A percentile compares a stretch with the other conserved stretches of the same genome.
phyloP scores from a whole-genome alignment of 495 filamentous ascomycete genomes.

The Bryoglossum gracile region DNA sequence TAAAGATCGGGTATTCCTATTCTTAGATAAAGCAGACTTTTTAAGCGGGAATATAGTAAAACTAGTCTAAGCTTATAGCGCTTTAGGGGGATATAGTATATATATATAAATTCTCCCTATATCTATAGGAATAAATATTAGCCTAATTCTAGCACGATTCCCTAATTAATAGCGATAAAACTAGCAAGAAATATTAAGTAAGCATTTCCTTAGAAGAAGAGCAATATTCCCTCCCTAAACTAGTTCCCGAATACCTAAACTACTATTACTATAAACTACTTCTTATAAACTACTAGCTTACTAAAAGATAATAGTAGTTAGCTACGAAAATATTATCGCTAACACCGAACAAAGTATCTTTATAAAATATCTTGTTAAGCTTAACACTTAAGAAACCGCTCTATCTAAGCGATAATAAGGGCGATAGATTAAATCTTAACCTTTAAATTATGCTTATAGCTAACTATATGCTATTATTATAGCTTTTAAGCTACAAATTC shows the following conservation, averaged over 20 bases:
- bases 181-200: conserved; percentile 44
- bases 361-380: conserved; percentile 22
- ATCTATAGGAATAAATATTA: too few relatives aligned
- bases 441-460: conserved; percentile 52
- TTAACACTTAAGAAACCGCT: conserved; percentile 31
- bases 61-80: too few relatives aligned
- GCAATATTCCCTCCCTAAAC: conserved; percentile 25
- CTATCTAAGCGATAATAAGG: conserved; percentile 24
- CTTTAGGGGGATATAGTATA: too few relatives aligned
- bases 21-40: conserved; percentile 32
- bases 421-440: conserved; percentile 33
- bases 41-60: conserved; percentile 33
- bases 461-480: conserved; percentile 43
- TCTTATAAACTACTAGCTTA: conserved; percentile 14
- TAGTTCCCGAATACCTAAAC: conserved; percentile 1
- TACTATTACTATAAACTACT: conserved; percentile 13
- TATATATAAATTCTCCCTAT: too few relatives aligned
- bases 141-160: too few relatives aligned
- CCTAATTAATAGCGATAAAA: too few relatives aligned
- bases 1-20: conserved; percentile 39
- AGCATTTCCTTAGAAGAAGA: conserved; percentile 37
- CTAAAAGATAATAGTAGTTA: conserved; percentile 45
- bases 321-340: conserved; percentile 47
- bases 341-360: conserved; percentile 35
- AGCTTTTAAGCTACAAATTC: conserved; percentile 25